Base-by-base conservation (phyloP, 1,284 basidiomycete genomes). In the Fomes fomentarius region DNA sequence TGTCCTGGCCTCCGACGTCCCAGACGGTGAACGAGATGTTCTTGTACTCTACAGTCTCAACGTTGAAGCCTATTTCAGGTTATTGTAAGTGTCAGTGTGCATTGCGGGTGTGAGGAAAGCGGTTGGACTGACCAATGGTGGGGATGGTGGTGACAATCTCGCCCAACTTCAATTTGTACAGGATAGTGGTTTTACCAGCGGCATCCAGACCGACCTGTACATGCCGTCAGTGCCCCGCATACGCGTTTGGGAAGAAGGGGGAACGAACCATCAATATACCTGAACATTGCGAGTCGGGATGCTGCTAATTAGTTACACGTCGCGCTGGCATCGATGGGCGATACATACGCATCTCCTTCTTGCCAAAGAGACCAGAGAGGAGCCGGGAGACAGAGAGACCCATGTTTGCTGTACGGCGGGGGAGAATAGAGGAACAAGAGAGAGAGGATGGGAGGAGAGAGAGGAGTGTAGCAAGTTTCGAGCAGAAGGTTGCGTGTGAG, bases 61-160 rank as follows among this genome's bases (percentile, higher is more conserved):
- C 96, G 74, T 99, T 98, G 84, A 97, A 97, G 58, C 95, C 94
- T 96, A 26, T 24, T 56, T 12, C 10, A 17, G 34, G 42, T 10
- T 19, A 41, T 17, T 47, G 19, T n/a, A n/a, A n/a, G n/a, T n/a
- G n/a, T n/a, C n/a, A n/a, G n/a, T n/a, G 1, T 19, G 47, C 12
- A 24, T 49, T 35, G 58, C 39, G 48, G 38, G 30, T 24, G 19
- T 34, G 10, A 12, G n/a, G 38, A 21, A 30, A 22, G 22, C 22
- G 40, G 33, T 41, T 60, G 61, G 64, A 82, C 89, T 70, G 68
- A 94, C 95, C 94, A 74, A 98, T 98, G 69, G 96, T 99, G 57
- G 96, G 96, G 74, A 99, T 98, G 62, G 96, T 98, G 62, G 96
- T 98, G 72, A 99, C 96, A 75, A 96, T 98, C 80, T 98, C 96